These are phyloP conservation scores for Pseudocercospora vitis DNA, from an alignment of 2,329 filamentous ascomycete species.

Conservation along the genomic window DNA sequence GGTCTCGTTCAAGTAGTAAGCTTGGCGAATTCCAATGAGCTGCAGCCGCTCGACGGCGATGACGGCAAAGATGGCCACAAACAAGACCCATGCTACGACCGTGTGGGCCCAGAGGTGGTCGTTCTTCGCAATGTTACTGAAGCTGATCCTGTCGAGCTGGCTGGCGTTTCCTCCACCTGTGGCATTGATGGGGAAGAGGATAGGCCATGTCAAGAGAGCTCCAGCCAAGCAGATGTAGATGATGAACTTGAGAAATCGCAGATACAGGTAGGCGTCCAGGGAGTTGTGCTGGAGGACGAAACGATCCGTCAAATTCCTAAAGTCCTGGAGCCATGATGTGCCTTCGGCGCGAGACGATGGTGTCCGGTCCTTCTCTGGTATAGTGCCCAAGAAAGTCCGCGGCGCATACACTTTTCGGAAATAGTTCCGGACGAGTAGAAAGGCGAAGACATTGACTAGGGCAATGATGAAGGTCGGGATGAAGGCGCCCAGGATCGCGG, in stretches of 20 bases:
- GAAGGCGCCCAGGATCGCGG: constrained; percentile 36
- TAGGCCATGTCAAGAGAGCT: constrained; percentile 46
- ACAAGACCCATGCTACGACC: constrained; percentile 45
- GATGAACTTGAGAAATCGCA: constrained; percentile 50
- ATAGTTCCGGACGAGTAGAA: constrained; percentile 33
- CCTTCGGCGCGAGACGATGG: constrained; percentile 29
- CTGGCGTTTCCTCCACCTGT: constrained; percentile 39
- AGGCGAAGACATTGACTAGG: constrained; percentile 33
- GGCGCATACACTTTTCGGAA: constrained; percentile 38
- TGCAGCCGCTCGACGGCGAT: constrained; percentile 50
- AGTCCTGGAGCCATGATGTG: constrained; percentile 51
- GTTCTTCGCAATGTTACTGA: constrained; percentile 44
- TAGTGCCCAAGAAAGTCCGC: constrained; percentile 36
- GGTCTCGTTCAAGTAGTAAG: constrained; percentile 47
- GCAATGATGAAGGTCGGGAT: constrained; percentile 36
- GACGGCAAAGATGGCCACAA: constrained; percentile 43
- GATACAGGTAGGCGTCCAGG: constrained; percentile 51
- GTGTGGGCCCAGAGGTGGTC: constrained; percentile 49
- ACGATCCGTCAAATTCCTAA: constrained; percentile 45
- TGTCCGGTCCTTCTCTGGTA: constrained; percentile 37
- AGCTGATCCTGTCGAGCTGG: constrained; percentile 37
- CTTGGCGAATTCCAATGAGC: constrained; percentile 51
- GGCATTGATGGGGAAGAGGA: constrained; percentile 50
- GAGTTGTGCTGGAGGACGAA: constrained; percentile 51
- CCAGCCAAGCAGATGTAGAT: constrained; percentile 46